These are phyloP conservation scores for Solanum chacoense DNA, from an alignment of 305 asterid species.

Conservation along the genomic window DNA sequence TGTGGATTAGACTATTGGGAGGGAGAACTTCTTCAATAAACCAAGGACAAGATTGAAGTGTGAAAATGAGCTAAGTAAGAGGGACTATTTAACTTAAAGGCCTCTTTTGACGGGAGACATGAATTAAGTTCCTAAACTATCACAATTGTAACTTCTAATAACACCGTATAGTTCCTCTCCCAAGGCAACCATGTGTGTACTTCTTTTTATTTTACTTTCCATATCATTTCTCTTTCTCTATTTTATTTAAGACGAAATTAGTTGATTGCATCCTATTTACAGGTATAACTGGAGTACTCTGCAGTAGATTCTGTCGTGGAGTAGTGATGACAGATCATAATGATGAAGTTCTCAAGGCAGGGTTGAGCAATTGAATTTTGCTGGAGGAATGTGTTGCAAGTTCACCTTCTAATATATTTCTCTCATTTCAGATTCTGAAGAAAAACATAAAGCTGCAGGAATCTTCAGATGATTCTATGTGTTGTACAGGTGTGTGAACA, in stretches of 20 bases:
- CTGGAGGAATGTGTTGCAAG: conserved; percentile 9
- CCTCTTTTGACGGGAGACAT: background rate
- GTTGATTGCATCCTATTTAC: conserved; percentile 16
- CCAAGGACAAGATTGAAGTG: background rate
- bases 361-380: conserved; percentile 20
- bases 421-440: conserved; percentile 51
- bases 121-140: background rate
- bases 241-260: background rate
- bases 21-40: background rate
- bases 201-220: background rate
- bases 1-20: background rate
- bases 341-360: conserved; percentile 93
- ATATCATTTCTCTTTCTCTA: background rate
- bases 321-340: conserved; percentile 87
- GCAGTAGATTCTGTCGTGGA: conserved; percentile 71
- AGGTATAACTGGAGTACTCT: conserved; percentile 87
- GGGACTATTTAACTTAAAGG: background rate
- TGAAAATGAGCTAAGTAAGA: background rate
- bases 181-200: background rate
- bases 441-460: conserved; percentile 58
- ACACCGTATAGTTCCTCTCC: background rate
- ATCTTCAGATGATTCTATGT: conserved; percentile 23
- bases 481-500: conserved; percentile 41
- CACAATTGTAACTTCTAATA: background rate
- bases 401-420: conserved; percentile 9